These are phyloP conservation scores for Melanopsichium pennsylvanicum DNA, from an alignment of 1,284 basidiomycete species.

Conservation along the genomic window DNA sequence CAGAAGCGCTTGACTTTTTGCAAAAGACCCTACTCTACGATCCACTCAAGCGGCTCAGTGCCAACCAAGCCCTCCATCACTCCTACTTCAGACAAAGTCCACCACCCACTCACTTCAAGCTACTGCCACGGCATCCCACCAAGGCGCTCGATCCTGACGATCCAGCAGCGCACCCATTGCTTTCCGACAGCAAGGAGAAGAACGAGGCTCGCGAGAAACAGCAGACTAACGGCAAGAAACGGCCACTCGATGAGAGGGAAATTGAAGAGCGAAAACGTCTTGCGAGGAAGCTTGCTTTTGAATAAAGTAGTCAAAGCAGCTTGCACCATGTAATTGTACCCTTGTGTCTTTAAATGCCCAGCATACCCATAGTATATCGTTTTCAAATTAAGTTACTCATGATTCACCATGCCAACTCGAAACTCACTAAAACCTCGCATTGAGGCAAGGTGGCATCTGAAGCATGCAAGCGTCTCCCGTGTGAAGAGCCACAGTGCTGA, in stretches of 20 bases:
- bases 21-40: slow-evolving; percentile 83
- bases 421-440: no score
- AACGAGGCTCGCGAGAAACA: slow-evolving; percentile 38
- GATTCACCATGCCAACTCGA: no score
- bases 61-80: slow-evolving; percentile 67
- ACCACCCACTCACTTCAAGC: slow-evolving; percentile 49
- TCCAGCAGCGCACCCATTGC: slow-evolving; percentile 35
- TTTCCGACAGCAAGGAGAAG: slow-evolving; percentile 51
- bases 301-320: slow-evolving; percentile 6
- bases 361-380: no score
- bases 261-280: slow-evolving; percentile 57
- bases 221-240: slow-evolving; percentile 31
- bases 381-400: no score
- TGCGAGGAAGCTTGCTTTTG: slow-evolving; percentile 55
- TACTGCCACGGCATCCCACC: slow-evolving; percentile 55
- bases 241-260: slow-evolving; percentile 38
- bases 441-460: no score
- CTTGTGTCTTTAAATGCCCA: no score
- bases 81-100: slow-evolving; percentile 56
- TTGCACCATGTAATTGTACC: slow-evolving; percentile 8
- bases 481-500: no score
- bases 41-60: slow-evolving; percentile 80
- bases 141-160: slow-evolving; percentile 37
- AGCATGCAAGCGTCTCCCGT: no score
- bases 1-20: slow-evolving; percentile 85